These are phyloP conservation scores for Fusarium lyarnte DNA, from an alignment of 2,329 filamentous ascomycete species.

Conservation along the genomic window DNA sequence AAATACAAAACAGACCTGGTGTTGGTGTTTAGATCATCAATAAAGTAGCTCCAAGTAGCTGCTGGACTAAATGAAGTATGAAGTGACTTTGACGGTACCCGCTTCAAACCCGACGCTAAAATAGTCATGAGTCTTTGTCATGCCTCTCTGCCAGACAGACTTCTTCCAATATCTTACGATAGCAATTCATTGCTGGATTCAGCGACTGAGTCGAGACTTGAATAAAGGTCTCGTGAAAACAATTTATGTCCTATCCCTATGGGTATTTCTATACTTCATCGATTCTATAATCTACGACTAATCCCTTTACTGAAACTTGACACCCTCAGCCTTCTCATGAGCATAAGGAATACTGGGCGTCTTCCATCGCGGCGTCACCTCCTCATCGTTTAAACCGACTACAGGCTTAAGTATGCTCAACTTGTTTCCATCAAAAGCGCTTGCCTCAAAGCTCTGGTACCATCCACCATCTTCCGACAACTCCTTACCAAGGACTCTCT, in stretches of 20 bases:
- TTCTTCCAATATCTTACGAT: rapidly evolving
- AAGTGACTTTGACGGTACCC: rapidly evolving
- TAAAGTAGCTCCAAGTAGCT: background rate
- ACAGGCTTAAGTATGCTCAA: constrained; percentile 20
- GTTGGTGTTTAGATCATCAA: rapidly evolving
- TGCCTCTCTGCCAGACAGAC: background rate
- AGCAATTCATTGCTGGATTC: background rate
- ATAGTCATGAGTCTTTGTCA: background rate
- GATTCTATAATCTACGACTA: rapidly evolving
- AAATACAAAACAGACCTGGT: background rate
- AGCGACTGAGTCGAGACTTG: background rate
- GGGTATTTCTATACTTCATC: rapidly evolving
- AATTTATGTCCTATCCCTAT: too few species aligned
- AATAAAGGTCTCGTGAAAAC: rapidly evolving
- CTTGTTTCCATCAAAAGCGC: constrained; percentile 12
- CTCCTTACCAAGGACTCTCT: background rate
- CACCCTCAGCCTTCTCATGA: constrained; percentile 8
- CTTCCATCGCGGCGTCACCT: constrained; percentile 3
- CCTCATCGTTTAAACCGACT: background rate
- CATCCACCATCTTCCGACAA: background rate
- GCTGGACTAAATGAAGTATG: rapidly evolving
- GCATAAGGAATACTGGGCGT: constrained; percentile 23
- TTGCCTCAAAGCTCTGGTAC: constrained; percentile 12
- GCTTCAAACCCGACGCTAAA: background rate
- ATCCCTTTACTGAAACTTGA: background rate